Conservation (phyloP, 2,329 filamentous ascomycete genomes). For the Scedosporium minutisporum region DNA sequence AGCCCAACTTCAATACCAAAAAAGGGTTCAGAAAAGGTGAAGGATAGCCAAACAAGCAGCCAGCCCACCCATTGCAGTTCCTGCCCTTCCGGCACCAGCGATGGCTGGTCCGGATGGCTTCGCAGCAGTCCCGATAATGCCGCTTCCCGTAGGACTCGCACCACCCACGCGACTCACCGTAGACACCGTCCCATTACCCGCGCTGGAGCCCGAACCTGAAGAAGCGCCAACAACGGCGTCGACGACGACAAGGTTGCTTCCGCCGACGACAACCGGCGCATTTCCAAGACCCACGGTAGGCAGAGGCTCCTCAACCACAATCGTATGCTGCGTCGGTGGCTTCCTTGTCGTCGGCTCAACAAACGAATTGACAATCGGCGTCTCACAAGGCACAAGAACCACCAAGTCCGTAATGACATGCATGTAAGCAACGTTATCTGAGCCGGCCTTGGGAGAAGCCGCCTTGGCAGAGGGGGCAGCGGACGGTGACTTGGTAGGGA, state of each 20-base stretch:
- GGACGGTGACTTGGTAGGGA: slow-evolving; percentile 1
- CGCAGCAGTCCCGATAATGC: background rate
- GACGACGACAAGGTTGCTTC: background rate
- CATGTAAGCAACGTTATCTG: background rate
- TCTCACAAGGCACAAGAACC: background rate
- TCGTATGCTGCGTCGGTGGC: background rate
- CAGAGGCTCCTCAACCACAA: background rate
- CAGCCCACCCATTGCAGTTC: background rate
- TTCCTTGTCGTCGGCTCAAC: slow-evolving; percentile 1
- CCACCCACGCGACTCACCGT: background rate
- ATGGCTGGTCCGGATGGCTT: background rate
- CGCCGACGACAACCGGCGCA: background rate
- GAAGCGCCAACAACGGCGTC: background rate
- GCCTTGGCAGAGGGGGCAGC: background rate
- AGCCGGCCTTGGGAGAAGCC: background rate
- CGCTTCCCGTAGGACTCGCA: background rate
- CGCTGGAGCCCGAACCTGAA: background rate
- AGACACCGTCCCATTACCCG: background rate
- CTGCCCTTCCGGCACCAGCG: background rate
- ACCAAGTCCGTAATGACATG: background rate
- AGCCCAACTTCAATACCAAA: background rate
- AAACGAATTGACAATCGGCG: slow-evolving; percentile 8
- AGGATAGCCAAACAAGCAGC: background rate
- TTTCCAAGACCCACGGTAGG: background rate
- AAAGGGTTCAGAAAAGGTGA: background rate